phyloP scores from a whole-genome alignment of 495 filamentous ascomycete species.

The Podospora anserina region DNA sequence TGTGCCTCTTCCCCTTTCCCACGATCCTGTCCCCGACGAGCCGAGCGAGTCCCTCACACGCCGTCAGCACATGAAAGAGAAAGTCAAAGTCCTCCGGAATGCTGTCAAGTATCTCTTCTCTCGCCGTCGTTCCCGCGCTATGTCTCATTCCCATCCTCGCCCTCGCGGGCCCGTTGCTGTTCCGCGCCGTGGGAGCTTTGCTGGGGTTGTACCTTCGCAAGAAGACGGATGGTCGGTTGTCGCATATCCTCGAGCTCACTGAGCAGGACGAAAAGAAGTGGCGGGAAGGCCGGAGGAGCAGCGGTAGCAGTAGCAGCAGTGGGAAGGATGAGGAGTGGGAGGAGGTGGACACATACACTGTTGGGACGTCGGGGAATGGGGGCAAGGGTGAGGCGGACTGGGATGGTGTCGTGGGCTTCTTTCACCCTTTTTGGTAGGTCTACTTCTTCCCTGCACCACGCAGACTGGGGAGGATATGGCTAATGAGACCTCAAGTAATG shows the following conservation, averaged over 20 bases:
- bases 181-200: slow-evolving; percentile 41
- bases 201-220: slow-evolving; percentile 65
- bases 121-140: slow-evolving; percentile 22
- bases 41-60: background rate
- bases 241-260: slow-evolving; percentile 58
- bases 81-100: slow-evolving; percentile 17
- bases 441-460: background rate
- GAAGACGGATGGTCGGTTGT: slow-evolving; percentile 61
- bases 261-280: slow-evolving; percentile 58
- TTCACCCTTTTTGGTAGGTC: slow-evolving; percentile 87
- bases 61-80: slow-evolving; percentile 11
- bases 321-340: slow-evolving; percentile 75
- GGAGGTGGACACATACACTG: slow-evolving; percentile 59
- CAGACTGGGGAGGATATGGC: background rate
- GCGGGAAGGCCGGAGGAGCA: slow-evolving; percentile 30
- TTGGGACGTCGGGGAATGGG: slow-evolving; percentile 52
- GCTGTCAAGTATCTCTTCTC: slow-evolving; percentile 20
- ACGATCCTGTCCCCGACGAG: background rate
- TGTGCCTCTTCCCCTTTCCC: background rate
- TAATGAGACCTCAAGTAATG: slow-evolving; percentile 60
- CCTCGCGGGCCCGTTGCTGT: slow-evolving; percentile 32
- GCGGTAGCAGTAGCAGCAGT: slow-evolving; percentile 44
- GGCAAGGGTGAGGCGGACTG: slow-evolving; percentile 58
- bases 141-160: slow-evolving; percentile 31
- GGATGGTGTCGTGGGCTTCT: slow-evolving; percentile 88